Evolutionary conservation across 108 stramenopile genomes (phyloP).

Genomic region (Poteriospumella lacustris): DNA sequence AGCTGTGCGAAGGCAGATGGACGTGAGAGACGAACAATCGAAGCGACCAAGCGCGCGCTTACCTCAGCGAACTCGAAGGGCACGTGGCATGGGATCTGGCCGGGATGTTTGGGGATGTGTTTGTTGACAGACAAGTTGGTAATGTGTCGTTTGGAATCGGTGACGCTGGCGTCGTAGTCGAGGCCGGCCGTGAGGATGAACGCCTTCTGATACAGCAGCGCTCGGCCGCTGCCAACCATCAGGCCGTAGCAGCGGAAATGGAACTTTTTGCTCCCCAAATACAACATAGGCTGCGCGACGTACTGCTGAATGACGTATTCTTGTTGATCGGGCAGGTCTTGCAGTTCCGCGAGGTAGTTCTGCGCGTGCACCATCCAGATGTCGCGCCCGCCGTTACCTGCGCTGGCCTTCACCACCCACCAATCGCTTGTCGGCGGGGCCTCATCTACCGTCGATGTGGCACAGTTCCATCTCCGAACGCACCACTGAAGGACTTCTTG

Average conservation of each 20-base stretch:
- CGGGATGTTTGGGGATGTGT: constrained; percentile 9
- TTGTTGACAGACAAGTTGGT: constrained; percentile 50
- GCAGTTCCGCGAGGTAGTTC: constrained; percentile 31
- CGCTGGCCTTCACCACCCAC: constrained; percentile 50
- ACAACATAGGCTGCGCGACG: constrained; percentile 35
- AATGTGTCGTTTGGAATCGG: constrained; percentile 35
- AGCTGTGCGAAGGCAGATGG: too few relatives aligned
- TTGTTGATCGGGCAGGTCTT: constrained; percentile 30
- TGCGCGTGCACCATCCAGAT: constrained; percentile 42
- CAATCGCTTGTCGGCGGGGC: constrained; percentile 18
- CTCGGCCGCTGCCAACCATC: constrained; percentile 32
- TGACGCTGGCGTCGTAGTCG: constrained; percentile 31
- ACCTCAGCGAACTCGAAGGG: constrained; percentile 36
- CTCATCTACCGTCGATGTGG: neutral
- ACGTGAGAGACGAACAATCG: too few relatives aligned
- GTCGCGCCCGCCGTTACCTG: constrained; percentile 47
- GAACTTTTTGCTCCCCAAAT: constrained; percentile 41
- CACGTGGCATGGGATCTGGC: constrained; percentile 48
- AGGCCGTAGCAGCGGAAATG: constrained; percentile 49
- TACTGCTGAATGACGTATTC: constrained; percentile 43
- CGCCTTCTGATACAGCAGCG: constrained; percentile 40
- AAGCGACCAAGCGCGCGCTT: neutral
- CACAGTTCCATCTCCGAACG: constrained; percentile 6
- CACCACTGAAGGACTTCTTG: neutral
- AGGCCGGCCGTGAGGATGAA: constrained; percentile 42